These are phyloP conservation scores for Ilex asprella DNA, from an alignment of 257 asterid species.

Conservation along the genomic window DNA sequence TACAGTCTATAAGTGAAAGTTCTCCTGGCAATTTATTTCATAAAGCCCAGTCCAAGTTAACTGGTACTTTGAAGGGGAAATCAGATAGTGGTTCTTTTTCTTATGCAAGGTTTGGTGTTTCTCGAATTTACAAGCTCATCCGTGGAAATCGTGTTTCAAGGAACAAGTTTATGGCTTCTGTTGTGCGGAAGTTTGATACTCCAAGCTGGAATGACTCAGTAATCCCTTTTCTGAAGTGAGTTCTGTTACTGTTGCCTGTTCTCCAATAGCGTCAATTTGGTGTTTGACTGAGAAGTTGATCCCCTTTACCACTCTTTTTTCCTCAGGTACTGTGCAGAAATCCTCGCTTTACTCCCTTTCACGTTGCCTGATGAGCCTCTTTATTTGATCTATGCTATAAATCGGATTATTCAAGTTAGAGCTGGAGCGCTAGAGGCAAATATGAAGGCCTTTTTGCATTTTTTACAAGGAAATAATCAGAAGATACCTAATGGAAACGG, in stretches of 20 bases:
- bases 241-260: conserved; percentile 9
- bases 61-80: conserved; percentile 50
- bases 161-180: conserved; percentile 89
- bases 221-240: conserved; percentile 74
- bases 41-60: conserved; percentile 38
- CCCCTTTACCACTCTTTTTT: conserved; percentile 11
- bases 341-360: conserved; percentile 91
- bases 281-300: too few species aligned
- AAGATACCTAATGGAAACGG: conserved; percentile 38
- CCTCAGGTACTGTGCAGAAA: conserved; percentile 85
- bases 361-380: conserved; percentile 91
- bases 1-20: conserved; percentile 58
- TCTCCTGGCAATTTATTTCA: conserved; percentile 31
- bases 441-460: conserved; percentile 70
- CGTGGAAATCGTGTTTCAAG: conserved; percentile 90
- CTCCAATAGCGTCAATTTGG: neutral
- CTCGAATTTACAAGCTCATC: conserved; percentile 93
- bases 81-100: conserved; percentile 49
- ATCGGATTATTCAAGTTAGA: conserved; percentile 89
- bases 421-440: conserved; percentile 81
- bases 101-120: conserved; percentile 73
- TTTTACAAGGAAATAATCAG: conserved; percentile 42
- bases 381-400: conserved; percentile 76
- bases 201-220: conserved; percentile 60
- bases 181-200: conserved; percentile 78